Base-by-base conservation (phyloP, 352 stramenopile species). In the Globisporangium solare region DNA sequence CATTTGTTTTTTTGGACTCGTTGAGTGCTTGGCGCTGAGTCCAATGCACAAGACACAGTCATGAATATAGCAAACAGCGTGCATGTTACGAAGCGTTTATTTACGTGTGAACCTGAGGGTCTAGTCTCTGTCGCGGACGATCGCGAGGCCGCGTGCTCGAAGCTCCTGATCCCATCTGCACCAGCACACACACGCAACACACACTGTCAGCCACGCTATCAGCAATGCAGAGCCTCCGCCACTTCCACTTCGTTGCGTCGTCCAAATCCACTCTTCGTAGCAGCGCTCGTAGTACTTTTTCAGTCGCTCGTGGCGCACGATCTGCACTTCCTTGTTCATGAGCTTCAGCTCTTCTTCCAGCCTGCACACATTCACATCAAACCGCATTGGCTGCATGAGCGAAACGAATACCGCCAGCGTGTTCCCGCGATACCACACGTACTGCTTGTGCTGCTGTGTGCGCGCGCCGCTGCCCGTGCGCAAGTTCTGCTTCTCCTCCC, bases 401-500 rank as follows among this genome's bases (percentile, higher is more conserved):
- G 17, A 5, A 24, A 32, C 17, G 21, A 6, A 6, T 27, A 48
- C 6, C 18, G 51, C 20, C 31, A 35, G 10, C 6, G n/a, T n/a
- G n/a, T 37, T 31, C 17, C 10, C 35, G 8, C 10, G 10, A 5
- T 6, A 0, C 15, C 20, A 70, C 20, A 70, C 67, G 15, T 56
- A 88, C 77, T 83, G 72, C 42, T 84, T 83, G 15, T 84, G 70
- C 39, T 81, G 71, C 40, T 86, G 70, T 12, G 66, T 43, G 5
- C 79, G 75, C 40, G 71, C 67, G 46, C 76, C 78, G 37, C 71
- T 86, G 3, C 77, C 74, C 2, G 64, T 61, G 22, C 77, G 72
- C 39, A 82, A 58, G 27, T 85, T 86, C 56, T 90, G 82, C 56
- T 89, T 88, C 51, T 87, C 83, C 45, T 92, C 83, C 83, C 83